Evolutionary conservation across 1,139 yeast species (phyloP).

Genomic region (Taphrina confusa): DNA sequence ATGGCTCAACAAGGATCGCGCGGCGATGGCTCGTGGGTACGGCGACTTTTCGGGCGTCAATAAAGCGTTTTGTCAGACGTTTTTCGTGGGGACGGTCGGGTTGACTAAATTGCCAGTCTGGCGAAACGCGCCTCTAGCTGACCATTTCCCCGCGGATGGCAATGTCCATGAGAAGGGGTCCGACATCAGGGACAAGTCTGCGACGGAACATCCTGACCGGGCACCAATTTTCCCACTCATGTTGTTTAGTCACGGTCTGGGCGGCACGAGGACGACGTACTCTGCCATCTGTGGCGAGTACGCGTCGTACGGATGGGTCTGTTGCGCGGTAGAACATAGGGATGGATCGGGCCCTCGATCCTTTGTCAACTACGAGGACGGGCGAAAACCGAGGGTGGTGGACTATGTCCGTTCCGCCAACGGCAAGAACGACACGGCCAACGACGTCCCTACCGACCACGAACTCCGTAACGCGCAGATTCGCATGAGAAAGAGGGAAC

Average conservation of each 20-base stretch:
- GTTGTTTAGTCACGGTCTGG: constrained; percentile 42
- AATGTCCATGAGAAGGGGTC: constrained; percentile 23
- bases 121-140: constrained; percentile 33
- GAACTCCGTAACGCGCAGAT: constrained; percentile 28
- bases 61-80: constrained; percentile 21
- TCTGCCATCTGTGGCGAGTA: constrained; percentile 41
- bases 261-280: constrained; percentile 42
- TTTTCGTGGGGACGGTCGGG: constrained; percentile 29
- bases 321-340: constrained; percentile 41
- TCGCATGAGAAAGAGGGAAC: constrained; percentile 23
- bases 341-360: constrained; percentile 38
- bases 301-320: constrained; percentile 41
- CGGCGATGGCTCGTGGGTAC: constrained; percentile 23
- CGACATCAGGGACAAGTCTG: constrained; percentile 18
- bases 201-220: background rate
- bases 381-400: constrained; percentile 19
- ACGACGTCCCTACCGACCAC: constrained; percentile 31
- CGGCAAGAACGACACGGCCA: constrained; percentile 28
- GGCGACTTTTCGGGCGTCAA: constrained; percentile 33
- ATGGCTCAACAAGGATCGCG: constrained; percentile 26
- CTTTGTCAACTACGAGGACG: constrained; percentile 25
- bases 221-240: constrained; percentile 40
- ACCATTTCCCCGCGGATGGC: constrained; percentile 31
- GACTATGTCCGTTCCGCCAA: constrained; percentile 17
- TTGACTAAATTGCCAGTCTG: constrained; percentile 33